Conservation (phyloP, 2,329 filamentous ascomycete species). For the Pseudogymnoascus sp. region DNA sequence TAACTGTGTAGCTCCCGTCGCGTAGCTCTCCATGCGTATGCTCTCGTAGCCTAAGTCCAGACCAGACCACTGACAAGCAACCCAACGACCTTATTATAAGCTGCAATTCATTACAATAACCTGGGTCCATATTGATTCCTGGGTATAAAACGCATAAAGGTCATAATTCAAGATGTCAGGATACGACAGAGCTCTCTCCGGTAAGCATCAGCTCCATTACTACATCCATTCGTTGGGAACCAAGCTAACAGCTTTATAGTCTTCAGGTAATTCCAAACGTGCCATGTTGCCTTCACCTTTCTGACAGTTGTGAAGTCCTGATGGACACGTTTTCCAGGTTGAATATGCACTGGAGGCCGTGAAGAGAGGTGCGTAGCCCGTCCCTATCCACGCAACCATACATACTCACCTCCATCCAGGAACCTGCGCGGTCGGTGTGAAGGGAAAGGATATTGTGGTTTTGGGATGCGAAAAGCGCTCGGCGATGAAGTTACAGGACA, state of each 20-base stretch:
- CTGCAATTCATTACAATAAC: conserved; percentile 14
- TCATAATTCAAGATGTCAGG: conserved; percentile 61
- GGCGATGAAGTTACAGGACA: conserved; percentile 99
- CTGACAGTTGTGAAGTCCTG: conserved; percentile 64
- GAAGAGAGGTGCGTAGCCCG: conserved; percentile 67
- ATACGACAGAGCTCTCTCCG: conserved; percentile 98
- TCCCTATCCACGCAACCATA: neutral
- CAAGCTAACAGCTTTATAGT: conserved; percentile 46
- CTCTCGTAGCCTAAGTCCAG: conserved; percentile 11
- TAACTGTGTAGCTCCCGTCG: conserved; percentile 10
- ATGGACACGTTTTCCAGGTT: conserved; percentile 99
- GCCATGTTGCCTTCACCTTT: conserved; percentile 10
- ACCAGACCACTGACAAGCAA: conserved; percentile 10
- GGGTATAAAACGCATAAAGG: neutral
- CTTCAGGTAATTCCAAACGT: conserved; percentile 57
- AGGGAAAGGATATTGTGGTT: conserved; percentile 89
- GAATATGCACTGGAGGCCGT: conserved; percentile 99
- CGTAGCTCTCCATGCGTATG: conserved; percentile 11
- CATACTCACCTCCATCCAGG: conserved; percentile 42
- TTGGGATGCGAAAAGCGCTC: conserved; percentile 98
- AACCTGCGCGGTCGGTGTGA: conserved; percentile 96
- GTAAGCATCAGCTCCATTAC: conserved; percentile 48
- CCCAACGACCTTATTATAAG: conserved; percentile 9
- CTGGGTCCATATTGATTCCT: conserved; percentile 1
- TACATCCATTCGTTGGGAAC: conserved; percentile 35